Conservation (phyloP, 257 asterid species). For the Catharanthus roseus region DNA sequence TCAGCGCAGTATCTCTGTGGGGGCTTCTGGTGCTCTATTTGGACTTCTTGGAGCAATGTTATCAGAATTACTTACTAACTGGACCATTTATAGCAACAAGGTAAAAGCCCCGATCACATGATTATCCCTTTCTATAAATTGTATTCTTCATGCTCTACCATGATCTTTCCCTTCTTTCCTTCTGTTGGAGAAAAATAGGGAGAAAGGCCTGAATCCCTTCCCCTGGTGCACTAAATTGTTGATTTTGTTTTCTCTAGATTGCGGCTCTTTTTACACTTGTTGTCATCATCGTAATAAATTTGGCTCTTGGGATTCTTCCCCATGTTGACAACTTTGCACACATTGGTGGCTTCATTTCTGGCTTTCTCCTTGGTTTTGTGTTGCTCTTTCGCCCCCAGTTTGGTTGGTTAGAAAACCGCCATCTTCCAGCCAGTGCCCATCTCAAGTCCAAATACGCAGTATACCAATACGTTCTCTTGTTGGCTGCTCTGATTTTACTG, state of each 20-base stretch:
- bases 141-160: too few species aligned
- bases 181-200: background rate
- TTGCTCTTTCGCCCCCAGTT: constrained; percentile 75
- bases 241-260: constrained; percentile 28
- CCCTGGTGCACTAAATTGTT: background rate
- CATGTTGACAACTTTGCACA: constrained; percentile 90
- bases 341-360: constrained; percentile 76
- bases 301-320: constrained; percentile 81
- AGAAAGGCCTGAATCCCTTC: background rate
- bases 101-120: constrained; percentile 24
- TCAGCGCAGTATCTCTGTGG: constrained; percentile 78
- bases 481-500: constrained; percentile 43
- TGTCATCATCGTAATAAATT: constrained; percentile 53
- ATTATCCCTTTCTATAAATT: background rate
- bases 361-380: constrained; percentile 77
- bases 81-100: constrained; percentile 94
- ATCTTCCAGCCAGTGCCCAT: constrained; percentile 51
- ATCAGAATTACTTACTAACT: constrained; percentile 85
- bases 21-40: constrained; percentile 98
- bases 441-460: constrained; percentile 61
- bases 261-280: constrained; percentile 87
- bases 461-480: constrained; percentile 51
- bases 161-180: background rate
- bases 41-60: constrained; percentile 99
- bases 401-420: constrained; percentile 61